Evolutionary conservation across 306 rosid genomes (phyloP).

Genomic region (Pterocarpus santalinus): DNA sequence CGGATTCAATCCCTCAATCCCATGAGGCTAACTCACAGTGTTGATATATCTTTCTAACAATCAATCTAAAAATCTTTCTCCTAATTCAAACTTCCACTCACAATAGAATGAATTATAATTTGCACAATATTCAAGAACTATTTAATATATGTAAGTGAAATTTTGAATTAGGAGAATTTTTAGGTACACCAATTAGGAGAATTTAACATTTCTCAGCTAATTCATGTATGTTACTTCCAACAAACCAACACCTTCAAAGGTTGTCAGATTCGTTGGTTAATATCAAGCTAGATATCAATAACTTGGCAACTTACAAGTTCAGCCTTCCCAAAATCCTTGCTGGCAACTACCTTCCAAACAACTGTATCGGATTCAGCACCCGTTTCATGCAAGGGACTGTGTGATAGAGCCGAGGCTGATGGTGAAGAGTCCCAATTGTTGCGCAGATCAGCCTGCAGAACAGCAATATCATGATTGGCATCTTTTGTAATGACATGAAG

Average conservation of each 20-base stretch:
- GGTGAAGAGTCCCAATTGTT: conserved; percentile 50
- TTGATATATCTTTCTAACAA: too few relatives aligned
- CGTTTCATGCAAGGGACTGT: conserved; percentile 49
- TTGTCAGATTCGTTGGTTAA: conserved; percentile 39
- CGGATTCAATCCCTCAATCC: conserved; percentile 1
- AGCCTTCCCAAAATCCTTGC: conserved; percentile 66
- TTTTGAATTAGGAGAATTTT: too few relatives aligned
- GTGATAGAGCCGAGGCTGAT: conserved; percentile 47
- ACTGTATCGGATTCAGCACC: conserved; percentile 65
- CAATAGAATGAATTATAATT: too few relatives aligned
- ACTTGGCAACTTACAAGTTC: conserved; percentile 96
- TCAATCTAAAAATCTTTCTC: too few relatives aligned
- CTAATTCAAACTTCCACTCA: too few relatives aligned
- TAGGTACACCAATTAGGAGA: too few relatives aligned
- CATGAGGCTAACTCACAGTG: background rate
- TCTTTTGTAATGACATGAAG: conserved; percentile 95
- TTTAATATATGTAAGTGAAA: too few relatives aligned
- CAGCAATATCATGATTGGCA: conserved; percentile 66
- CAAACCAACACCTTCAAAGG: conserved; percentile 19
- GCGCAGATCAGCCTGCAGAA: conserved; percentile 69
- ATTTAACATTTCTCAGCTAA: background rate
- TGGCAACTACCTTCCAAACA: conserved; percentile 74
- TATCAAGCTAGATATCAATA: conserved; percentile 65
- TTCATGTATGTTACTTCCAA: conserved; percentile 16
- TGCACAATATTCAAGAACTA: too few relatives aligned